A percentile compares a stretch with the other conserved stretches of the same genome.
Conservation (phyloP, 2,329 filamentous ascomycete genomes). For the Thermothelomyces thermophilus region DNA sequence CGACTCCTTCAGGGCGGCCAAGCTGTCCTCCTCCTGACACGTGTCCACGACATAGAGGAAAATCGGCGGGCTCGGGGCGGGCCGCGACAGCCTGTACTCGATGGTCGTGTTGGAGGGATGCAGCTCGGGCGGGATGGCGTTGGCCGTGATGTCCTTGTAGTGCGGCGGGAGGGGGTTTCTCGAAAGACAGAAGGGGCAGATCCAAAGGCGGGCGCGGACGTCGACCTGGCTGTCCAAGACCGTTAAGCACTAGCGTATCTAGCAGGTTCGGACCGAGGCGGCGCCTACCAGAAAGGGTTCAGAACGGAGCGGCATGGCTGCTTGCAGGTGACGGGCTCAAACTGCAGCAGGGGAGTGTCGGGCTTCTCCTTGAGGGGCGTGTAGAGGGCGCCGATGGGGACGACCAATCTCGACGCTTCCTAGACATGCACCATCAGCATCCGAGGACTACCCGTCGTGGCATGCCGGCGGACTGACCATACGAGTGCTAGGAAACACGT, state of each 20-base stretch:
- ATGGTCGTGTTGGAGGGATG: slow-evolving; percentile 82
- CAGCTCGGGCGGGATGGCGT: slow-evolving; percentile 75
- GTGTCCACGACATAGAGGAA: slow-evolving; percentile 85
- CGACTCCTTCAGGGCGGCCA: slow-evolving; percentile 77
- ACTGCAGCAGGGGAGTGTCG: slow-evolving; percentile 81
- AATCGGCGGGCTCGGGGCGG: slow-evolving; percentile 78
- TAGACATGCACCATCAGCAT: slow-evolving; percentile 38
- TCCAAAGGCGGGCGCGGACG: slow-evolving; percentile 77
- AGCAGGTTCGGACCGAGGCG: background rate
- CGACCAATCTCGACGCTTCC: slow-evolving; percentile 91
- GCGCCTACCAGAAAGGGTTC: slow-evolving; percentile 85
- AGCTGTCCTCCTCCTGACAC: slow-evolving; percentile 80
- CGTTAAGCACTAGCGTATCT: slow-evolving; percentile 13
- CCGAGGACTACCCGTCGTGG: slow-evolving; percentile 6
- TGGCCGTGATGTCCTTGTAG: slow-evolving; percentile 84
- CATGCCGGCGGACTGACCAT: slow-evolving; percentile 57
- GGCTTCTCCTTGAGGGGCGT: slow-evolving; percentile 93
- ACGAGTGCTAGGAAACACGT: slow-evolving; percentile 94
- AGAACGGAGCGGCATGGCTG: slow-evolving; percentile 90
- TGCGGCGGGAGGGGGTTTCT: slow-evolving; percentile 76
- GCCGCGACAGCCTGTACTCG: slow-evolving; percentile 74
- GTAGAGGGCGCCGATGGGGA: slow-evolving; percentile 92
- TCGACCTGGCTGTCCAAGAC: slow-evolving; percentile 61
- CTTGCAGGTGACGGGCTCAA: slow-evolving; percentile 96
- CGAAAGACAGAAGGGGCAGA: slow-evolving; percentile 81